phyloP scores from a whole-genome alignment of 1,284 basidiomycete genomes.

The Inonotus hispidus region DNA sequence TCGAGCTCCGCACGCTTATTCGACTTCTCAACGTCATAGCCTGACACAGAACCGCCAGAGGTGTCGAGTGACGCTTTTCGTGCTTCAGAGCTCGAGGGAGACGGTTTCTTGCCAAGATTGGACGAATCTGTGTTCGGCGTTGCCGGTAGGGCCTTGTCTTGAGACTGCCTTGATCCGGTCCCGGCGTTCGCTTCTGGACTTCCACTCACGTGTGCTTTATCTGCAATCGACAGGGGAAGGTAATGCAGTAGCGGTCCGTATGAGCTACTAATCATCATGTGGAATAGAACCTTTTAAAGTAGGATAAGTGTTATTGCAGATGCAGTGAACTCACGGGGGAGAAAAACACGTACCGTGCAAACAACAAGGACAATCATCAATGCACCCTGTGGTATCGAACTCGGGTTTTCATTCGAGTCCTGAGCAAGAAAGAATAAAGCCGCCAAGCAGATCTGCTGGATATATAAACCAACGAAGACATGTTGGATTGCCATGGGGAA shows the following conservation, averaged over 20 bases:
- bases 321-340: not conserved
- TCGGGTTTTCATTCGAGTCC: constrained; percentile 44
- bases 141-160: not conserved
- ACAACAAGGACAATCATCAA: constrained; percentile 83
- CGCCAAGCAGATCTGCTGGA: constrained; percentile 77
- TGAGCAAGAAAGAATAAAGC: constrained; percentile 85
- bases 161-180: not conserved
- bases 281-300: constrained; percentile 52
- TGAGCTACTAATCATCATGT: constrained; percentile 64
- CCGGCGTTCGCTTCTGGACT: not conserved
- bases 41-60: not conserved
- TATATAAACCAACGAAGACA: constrained; percentile 86
- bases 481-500: constrained; percentile 95
- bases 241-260: constrained; percentile 60
- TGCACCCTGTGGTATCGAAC: constrained; percentile 67
- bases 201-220: constrained; percentile 5
- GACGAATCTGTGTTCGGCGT: constrained; percentile 20
- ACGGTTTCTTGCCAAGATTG: not conserved
- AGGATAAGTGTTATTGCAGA: not conserved
- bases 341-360: constrained; percentile 57
- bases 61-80: not conserved
- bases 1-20: not conserved
- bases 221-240: constrained; percentile 45
- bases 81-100: not conserved
- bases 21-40: constrained; percentile 3